These are phyloP conservation scores for Wallemia hederae DNA, from an alignment of 1,284 basidiomycete species.

Conservation along the genomic window DNA sequence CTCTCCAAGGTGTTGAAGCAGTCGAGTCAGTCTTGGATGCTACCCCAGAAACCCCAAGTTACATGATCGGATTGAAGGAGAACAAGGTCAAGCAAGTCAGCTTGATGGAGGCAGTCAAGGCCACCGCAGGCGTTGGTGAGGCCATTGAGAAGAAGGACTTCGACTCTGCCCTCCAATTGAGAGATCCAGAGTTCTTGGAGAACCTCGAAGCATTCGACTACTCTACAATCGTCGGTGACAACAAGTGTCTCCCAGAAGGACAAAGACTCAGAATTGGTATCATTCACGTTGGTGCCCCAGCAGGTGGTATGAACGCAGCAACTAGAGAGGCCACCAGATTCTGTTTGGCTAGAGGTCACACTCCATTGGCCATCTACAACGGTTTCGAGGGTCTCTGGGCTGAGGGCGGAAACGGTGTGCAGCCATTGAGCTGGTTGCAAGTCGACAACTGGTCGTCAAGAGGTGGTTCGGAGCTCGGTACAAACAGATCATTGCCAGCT, in stretches of 20 bases:
- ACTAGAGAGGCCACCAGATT: conserved; percentile 80
- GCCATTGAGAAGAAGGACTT: conserved; percentile 68
- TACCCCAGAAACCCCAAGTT: conserved; percentile 66
- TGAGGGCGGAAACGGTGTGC: conserved; percentile 32
- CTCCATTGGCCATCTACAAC: conserved; percentile 68
- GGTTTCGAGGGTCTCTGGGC: conserved; percentile 82
- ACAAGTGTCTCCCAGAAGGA: conserved; percentile 29
- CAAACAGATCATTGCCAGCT: conserved; percentile 65
- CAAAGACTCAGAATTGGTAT: conserved; percentile 63
- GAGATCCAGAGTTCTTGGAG: conserved; percentile 77
- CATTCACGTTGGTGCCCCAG: conserved; percentile 85
- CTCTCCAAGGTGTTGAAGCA: conserved; percentile 78
- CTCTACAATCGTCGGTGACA: conserved; percentile 32
- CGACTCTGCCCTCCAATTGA: conserved; percentile 50
- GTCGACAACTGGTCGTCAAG: conserved; percentile 90
- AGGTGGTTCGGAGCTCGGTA: conserved; percentile 93
- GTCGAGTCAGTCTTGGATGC: conserved; percentile 70
- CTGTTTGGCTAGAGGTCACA: conserved; percentile 74
- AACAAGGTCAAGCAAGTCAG: conserved; percentile 83
- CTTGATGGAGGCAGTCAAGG: conserved; percentile 67
- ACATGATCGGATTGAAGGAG: conserved; percentile 88
- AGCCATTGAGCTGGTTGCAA: conserved; percentile 74
- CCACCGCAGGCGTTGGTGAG: conserved; percentile 55
- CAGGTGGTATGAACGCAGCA: conserved; percentile 95
- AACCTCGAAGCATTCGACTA: conserved; percentile 54